phyloP scores from a whole-genome alignment of 768 basidiomycete genomes.

The Suillus ampliporus region DNA sequence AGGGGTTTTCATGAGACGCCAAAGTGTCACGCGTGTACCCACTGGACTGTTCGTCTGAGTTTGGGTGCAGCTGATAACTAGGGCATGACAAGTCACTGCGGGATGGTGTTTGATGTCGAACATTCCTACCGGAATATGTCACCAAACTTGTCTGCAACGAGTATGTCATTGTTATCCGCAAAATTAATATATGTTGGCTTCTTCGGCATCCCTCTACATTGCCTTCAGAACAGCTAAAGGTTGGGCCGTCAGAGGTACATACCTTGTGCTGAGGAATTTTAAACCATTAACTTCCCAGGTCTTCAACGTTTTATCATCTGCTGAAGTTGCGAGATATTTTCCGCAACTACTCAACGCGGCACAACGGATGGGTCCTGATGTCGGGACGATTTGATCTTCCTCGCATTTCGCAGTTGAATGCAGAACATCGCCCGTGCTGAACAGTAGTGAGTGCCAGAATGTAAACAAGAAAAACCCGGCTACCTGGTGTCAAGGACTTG shows the following conservation, averaged over 20 bases:
- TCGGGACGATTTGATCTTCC: slow-evolving; percentile 39
- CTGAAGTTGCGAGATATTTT: slow-evolving; percentile 61
- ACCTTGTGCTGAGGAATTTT: slow-evolving; percentile 68
- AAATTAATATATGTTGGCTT: slow-evolving; percentile 75
- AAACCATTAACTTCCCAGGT: slow-evolving; percentile 71
- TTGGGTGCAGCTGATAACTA: slow-evolving; percentile 66
- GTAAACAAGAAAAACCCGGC: slow-evolving; percentile 25
- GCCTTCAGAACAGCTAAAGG: slow-evolving; percentile 6
- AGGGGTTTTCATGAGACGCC: slow-evolving; percentile 71
- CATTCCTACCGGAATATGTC: slow-evolving; percentile 79
- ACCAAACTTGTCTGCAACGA: slow-evolving; percentile 94
- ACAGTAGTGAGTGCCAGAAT: slow-evolving; percentile 16
- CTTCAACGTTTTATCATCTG: slow-evolving; percentile 83
- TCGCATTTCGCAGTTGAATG: slow-evolving; percentile 47
- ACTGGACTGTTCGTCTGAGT: slow-evolving; percentile 20
- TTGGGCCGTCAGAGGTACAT: slow-evolving; percentile 16
- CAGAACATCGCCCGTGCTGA: slow-evolving; percentile 59
- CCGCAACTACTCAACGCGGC: slow-evolving; percentile 53
- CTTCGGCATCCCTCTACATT: slow-evolving; percentile 78
- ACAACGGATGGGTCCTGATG: slow-evolving; percentile 64
- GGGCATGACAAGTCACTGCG: slow-evolving; percentile 9
- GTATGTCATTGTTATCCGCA: slow-evolving; percentile 64
- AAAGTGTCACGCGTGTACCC: slow-evolving; percentile 39
- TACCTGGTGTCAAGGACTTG: slow-evolving; percentile 64
- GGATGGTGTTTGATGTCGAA: background rate